phyloP scores from a whole-genome alignment of 306 rosid species.

The Vigna trinervia region DNA sequence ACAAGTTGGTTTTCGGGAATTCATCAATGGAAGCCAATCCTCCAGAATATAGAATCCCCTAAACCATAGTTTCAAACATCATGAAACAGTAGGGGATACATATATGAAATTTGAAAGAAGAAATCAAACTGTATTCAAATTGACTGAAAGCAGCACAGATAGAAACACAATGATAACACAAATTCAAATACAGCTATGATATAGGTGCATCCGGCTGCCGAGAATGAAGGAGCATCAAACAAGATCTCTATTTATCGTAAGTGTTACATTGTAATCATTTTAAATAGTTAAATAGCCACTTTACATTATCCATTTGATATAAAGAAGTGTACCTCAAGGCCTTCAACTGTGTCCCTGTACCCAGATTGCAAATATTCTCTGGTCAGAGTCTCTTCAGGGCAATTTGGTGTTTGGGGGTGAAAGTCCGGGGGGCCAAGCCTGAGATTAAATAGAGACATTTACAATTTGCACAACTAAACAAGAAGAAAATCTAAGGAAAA shows the following conservation, averaged over 20 bases:
- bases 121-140: background rate
- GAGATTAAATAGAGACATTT: slow-evolving; percentile 44
- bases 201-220: no score
- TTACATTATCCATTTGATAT: slow-evolving; percentile 29
- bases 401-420: slow-evolving; percentile 84
- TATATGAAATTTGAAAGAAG: background rate
- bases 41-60: background rate
- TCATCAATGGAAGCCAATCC: background rate
- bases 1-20: background rate
- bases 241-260: no score
- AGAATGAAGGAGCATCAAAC: no score
- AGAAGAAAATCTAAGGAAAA: slow-evolving; percentile 15
- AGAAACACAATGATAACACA: background rate
- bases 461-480: slow-evolving; percentile 24
- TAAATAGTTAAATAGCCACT: background rate
- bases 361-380: slow-evolving; percentile 80
- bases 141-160: no score
- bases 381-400: slow-evolving; percentile 95
- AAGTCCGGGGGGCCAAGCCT: slow-evolving; percentile 97
- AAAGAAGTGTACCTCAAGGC: slow-evolving; percentile 75
- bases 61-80: background rate
- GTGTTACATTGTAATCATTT: no score
- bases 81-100: background rate
- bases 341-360: slow-evolving; percentile 90
- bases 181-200: background rate